phyloP scores from a whole-genome alignment of 371 early-diverging fungal species.

The Umbelopsis sp. region DNA sequence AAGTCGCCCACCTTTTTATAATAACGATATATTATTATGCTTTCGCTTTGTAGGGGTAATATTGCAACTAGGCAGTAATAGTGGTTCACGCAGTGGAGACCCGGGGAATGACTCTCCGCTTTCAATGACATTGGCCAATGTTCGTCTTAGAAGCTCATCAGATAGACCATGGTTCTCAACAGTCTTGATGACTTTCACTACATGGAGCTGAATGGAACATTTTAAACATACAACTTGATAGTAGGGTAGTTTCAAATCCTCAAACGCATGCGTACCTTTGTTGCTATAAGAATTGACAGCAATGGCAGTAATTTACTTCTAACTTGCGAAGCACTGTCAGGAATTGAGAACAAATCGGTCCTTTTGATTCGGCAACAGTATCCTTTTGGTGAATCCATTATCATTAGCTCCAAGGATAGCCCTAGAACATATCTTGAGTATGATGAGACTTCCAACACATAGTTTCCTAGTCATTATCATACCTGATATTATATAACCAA shows the following conservation, averaged over 20 bases:
- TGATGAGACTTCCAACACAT: background rate
- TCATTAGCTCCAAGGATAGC: background rate
- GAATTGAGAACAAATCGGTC: background rate
- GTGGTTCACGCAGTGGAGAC: background rate
- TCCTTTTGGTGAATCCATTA: background rate
- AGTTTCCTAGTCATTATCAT: constrained; percentile 15
- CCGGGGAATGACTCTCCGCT: background rate
- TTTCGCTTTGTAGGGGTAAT: background rate
- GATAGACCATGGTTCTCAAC: background rate
- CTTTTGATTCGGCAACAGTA: background rate
- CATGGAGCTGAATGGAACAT: background rate
- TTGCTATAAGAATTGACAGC: background rate
- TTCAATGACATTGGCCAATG: background rate
- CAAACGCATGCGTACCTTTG: background rate
- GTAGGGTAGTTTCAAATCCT: background rate
- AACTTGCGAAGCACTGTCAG: background rate
- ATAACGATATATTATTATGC: background rate
- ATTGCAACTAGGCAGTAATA: background rate
- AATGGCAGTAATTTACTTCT: background rate
- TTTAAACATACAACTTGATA: background rate
- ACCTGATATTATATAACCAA: constrained; percentile 24
- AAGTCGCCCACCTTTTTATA: too few species aligned
- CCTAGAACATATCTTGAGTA: background rate
- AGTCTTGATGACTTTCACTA: background rate
- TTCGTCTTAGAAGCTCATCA: background rate